Conservation (phyloP, 345 rosid genomes). For the Populus alba region DNA sequence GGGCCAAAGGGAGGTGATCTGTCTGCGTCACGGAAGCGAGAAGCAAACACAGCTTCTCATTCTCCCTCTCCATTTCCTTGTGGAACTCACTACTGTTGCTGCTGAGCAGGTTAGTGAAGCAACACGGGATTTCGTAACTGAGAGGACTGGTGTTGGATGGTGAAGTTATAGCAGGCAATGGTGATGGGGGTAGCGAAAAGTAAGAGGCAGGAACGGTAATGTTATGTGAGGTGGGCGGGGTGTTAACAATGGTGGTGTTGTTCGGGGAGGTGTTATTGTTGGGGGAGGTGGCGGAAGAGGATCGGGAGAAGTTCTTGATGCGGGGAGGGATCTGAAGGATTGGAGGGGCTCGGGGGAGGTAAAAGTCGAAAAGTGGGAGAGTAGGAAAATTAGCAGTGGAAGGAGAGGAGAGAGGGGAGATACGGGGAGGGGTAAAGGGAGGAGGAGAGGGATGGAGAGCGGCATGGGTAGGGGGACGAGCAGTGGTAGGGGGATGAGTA, state of each 20-base stretch:
- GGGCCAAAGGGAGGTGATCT: slow-evolving; percentile 74
- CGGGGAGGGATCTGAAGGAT: slow-evolving; percentile 43
- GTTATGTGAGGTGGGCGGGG: not conserved
- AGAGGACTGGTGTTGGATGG: not conserved
- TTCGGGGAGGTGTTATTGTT: not conserved
- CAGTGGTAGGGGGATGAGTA: not conserved
- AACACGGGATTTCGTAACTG: slow-evolving; percentile 4
- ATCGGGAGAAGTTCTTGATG: slow-evolving; percentile 28
- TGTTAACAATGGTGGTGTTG: too few relatives aligned
- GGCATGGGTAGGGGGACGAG: not conserved
- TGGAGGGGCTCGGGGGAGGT: slow-evolving; percentile 45
- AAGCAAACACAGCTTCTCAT: slow-evolving; percentile 20
- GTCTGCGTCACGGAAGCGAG: slow-evolving; percentile 31
- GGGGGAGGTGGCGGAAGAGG: not conserved
- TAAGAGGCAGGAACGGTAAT: not conserved
- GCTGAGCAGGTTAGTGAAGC: not conserved
- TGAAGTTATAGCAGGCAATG: slow-evolving; percentile 20
- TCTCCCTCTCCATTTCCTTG: slow-evolving; percentile 14
- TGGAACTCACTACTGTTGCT: slow-evolving; percentile 19
- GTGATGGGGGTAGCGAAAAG: slow-evolving; percentile 35
- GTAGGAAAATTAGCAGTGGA: slow-evolving; percentile 25
- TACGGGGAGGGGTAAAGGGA: not conserved
- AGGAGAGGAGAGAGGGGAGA: slow-evolving; percentile 7
- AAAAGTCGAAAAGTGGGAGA: slow-evolving; percentile 49
- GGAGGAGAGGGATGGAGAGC: slow-evolving; percentile 2